Percentiles rank a stretch among this genome's conserved stretches.
phyloP scores from a whole-genome alignment of 2,329 filamentous ascomycete genomes.

The Ophiostoma triangulosporum region DNA sequence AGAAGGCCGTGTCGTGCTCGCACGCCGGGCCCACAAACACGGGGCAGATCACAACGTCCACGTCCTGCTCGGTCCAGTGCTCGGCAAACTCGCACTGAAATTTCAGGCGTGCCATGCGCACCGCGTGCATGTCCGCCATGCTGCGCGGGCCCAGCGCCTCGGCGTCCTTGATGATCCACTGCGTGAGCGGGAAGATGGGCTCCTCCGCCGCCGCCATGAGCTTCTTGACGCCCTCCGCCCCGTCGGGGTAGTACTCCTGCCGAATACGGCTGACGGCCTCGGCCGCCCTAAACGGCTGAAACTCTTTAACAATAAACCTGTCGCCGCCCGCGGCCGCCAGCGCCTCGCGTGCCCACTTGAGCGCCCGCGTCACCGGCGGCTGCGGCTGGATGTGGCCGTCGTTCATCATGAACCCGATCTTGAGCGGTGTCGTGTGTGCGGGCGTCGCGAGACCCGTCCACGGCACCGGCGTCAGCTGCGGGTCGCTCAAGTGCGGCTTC shows the following conservation, averaged over 20 bases:
- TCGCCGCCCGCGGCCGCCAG: conserved; percentile 35
- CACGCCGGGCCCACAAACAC: not conserved
- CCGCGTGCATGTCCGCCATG: not conserved
- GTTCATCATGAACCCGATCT: conserved; percentile 4
- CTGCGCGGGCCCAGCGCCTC: not conserved
- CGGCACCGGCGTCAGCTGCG: conserved; percentile 51
- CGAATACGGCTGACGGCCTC: not conserved
- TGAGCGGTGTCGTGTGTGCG: not conserved
- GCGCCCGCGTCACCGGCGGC: conserved; percentile 42
- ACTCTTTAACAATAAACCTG: conserved; percentile 4
- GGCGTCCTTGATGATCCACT: conserved; percentile 2
- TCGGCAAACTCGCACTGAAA: conserved; percentile 1
- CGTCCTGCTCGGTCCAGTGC: conserved; percentile 1
- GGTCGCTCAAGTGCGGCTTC: conserved; percentile 45
- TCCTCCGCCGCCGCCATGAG: not conserved
- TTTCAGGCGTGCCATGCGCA: not conserved
- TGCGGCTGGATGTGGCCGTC: conserved; percentile 35
- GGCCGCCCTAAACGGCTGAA: not conserved
- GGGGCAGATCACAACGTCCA: not conserved
- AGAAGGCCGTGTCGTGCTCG: not conserved
- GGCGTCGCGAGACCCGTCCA: conserved; percentile 20
- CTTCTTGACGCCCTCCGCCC: not conserved
- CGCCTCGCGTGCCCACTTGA: conserved; percentile 34
- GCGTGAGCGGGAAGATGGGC: not conserved
- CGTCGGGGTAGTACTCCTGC: conserved; percentile 1